Evolutionary conservation across 345 rosid genomes (phyloP).

Genomic region (Raphanus sativus): DNA sequence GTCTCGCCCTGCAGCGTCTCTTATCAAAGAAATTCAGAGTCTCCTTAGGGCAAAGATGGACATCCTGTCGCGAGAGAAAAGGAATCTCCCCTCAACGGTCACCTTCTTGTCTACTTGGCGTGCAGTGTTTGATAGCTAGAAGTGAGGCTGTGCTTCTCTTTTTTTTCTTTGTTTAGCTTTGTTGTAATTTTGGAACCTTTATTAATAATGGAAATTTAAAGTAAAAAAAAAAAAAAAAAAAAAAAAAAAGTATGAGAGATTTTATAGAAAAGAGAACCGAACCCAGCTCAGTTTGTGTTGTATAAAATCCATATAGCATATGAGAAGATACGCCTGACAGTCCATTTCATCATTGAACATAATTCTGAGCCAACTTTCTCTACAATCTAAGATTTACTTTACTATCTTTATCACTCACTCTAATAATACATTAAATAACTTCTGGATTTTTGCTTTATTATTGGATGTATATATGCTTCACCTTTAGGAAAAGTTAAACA

Average conservation of each 20-base stretch:
- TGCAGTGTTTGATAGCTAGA: too few species aligned
- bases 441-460: background rate
- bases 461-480: background rate
- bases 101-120: too few species aligned
- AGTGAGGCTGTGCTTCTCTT: too few species aligned
- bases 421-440: background rate
- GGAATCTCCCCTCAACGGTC: too few species aligned
- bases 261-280: background rate
- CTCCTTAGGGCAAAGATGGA: too few species aligned
- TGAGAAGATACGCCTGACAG: constrained; percentile 30
- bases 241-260: background rate
- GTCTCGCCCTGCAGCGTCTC: too few species aligned
- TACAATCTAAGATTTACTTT: background rate
- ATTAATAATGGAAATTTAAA: too few species aligned
- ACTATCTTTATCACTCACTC: constrained; percentile 1
- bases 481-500: background rate
- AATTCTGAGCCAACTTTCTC: background rate
- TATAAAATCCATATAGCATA: constrained; percentile 16
- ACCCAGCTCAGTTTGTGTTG: constrained; percentile 24
- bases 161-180: too few species aligned
- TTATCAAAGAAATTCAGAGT: too few species aligned
- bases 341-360: constrained; percentile 26
- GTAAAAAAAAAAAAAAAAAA: too few species aligned
- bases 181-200: too few species aligned
- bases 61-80: too few species aligned